These are phyloP conservation scores for Haplosporangium gracile DNA, from an alignment of 192 early-diverging fungal genomes.

Conservation along the genomic window DNA sequence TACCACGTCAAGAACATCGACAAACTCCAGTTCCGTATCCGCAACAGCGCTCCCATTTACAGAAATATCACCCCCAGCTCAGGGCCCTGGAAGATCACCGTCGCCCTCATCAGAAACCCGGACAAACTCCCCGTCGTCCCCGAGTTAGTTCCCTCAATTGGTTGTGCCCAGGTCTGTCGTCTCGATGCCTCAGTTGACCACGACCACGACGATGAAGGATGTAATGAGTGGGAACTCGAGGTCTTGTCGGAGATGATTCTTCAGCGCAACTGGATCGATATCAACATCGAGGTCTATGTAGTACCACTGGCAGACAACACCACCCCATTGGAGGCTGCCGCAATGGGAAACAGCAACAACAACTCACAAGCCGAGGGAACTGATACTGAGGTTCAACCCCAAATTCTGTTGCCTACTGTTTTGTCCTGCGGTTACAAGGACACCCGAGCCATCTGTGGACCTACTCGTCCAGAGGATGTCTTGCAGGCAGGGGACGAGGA, in stretches of 20 bases:
- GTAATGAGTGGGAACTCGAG: conserved; percentile 52
- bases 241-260: conserved; percentile 51
- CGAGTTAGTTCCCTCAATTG: conserved; percentile 37
- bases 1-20: conserved; percentile 2
- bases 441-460: conserved; percentile 34
- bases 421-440: conserved; percentile 44
- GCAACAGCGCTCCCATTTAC: conserved; percentile 31
- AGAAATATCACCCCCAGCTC: conserved; percentile 40
- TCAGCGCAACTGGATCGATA: conserved; percentile 43
- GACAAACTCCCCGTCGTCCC: conserved; percentile 28
- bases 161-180: conserved; percentile 38
- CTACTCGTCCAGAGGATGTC: conserved; percentile 19
- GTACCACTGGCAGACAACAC: conserved; percentile 3
- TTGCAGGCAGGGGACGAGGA: neutral
- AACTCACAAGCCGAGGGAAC: neutral
- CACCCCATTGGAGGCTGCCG: neutral
- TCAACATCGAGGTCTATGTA: conserved; percentile 38
- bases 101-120: conserved; percentile 34
- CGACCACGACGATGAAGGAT: neutral
- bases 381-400: conserved; percentile 10
- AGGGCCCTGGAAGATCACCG: conserved; percentile 48
- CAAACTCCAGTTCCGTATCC: conserved; percentile 36
- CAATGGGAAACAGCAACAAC: neutral
- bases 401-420: conserved; percentile 12
- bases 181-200: conserved; percentile 18